Conservation (phyloP, 2,329 filamentous ascomycete species). For the Orbilia ellipsospora region DNA sequence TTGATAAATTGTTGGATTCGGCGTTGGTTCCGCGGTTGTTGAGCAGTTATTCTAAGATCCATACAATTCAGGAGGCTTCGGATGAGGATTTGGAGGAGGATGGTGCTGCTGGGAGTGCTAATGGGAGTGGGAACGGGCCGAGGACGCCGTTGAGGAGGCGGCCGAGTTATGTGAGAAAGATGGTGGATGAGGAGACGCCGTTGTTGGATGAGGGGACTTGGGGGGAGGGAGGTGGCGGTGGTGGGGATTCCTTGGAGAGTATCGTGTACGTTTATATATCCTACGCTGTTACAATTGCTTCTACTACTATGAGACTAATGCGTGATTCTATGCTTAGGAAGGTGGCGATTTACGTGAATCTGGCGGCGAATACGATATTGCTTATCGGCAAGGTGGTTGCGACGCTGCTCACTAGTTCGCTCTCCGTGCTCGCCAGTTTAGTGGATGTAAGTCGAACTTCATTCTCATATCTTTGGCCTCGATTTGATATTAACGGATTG, state of each 20-base stretch:
- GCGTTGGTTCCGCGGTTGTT: conserved; percentile 91
- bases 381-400: conserved; percentile 81
- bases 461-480: neutral
- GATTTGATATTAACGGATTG: neutral
- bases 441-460: conserved; percentile 68
- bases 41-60: conserved; percentile 64
- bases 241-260: conserved; percentile 35
- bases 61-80: conserved; percentile 22
- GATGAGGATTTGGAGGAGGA: conserved; percentile 11
- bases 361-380: conserved; percentile 79
- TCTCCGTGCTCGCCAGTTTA: conserved; percentile 81
- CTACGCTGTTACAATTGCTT: neutral
- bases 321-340: conserved; percentile 62
- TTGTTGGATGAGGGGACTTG: conserved; percentile 66
- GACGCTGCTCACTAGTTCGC: conserved; percentile 79
- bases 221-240: conserved; percentile 33
- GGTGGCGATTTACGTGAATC: conserved; percentile 88
- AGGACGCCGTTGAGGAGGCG: conserved; percentile 55
- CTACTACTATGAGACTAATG: neutral
- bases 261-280: conserved; percentile 51
- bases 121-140: neutral
- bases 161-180: conserved; percentile 82
- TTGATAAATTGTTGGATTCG: conserved; percentile 88
- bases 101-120: neutral
- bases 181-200: conserved; percentile 74